These are phyloP conservation scores for Dendrobium huoshanense DNA, from an alignment of 106 monocot genomes.

Conservation along the genomic window DNA sequence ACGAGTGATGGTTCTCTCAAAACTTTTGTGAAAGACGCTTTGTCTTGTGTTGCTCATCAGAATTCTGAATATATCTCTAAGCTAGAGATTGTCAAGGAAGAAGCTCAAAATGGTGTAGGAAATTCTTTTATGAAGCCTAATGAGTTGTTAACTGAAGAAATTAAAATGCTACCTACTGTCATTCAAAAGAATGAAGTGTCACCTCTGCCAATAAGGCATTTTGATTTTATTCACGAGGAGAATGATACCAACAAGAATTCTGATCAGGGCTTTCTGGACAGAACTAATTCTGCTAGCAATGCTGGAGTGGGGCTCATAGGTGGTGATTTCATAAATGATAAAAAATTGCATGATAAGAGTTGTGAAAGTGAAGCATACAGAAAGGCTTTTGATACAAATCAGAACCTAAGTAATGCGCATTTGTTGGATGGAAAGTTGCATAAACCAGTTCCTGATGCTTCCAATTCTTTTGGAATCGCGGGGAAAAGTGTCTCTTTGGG, in stretches of 20 bases:
- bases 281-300: conserved; percentile 5
- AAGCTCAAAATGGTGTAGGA: conserved; percentile 4
- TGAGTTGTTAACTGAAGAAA: conserved; percentile 15
- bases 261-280: neutral
- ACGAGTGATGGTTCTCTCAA: conserved; percentile 15
- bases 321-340: neutral
- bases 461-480: neutral
- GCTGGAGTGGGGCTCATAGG: neutral
- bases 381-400: neutral
- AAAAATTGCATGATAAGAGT: neutral
- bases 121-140: conserved; percentile 12
- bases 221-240: conserved; percentile 71
- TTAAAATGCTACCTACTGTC: conserved; percentile 1
- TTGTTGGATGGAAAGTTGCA: conserved; percentile 6
- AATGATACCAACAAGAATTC: conserved; percentile 14
- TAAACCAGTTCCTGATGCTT: conserved; percentile 6
- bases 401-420: neutral
- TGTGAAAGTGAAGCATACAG: conserved; percentile 3
- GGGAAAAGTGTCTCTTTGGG: neutral
- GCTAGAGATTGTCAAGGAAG: conserved; percentile 11
- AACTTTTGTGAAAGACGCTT: conserved; percentile 21
- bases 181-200: conserved; percentile 30
- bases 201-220: conserved; percentile 86
- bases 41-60: conserved; percentile 20
- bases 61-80: conserved; percentile 14